Base-by-base conservation (phyloP, 2,329 filamentous ascomycete species). In the Alternaria incomplexa region DNA sequence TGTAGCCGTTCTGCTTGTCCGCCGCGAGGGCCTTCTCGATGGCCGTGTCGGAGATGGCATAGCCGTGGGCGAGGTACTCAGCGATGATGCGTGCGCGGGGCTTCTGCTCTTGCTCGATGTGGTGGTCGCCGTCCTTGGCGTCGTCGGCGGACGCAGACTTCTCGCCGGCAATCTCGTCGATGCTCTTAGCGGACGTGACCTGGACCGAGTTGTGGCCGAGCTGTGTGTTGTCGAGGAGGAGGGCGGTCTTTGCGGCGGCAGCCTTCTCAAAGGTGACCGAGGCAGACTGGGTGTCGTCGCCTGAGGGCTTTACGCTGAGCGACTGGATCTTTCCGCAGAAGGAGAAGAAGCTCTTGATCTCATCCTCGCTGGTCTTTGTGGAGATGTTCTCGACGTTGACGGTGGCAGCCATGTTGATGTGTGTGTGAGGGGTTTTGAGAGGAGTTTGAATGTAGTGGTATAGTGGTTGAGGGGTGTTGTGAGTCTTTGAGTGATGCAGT, bases 241-340 rank as follows among this genome's bases (percentile, higher is more conserved):
- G 91, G 25, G 96, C 96, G 22, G 96, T 99, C 86, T 97, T 97
- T 63, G 95, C 94, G 54, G 96, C 96, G 13, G 95, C 96, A 80
- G 95, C 90, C 85, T 97, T 97, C 83, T 98, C 96, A 77, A 99
- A 99, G 56, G 90, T 94, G 67, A 99, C 94, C n/a, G 90, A 92
- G 61, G 96, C 96, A 53, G 90, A 90, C 83, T 97, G 93, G 70
- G 87, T 85, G 70, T 90, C 87, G 75, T 88, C 88, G 57, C 82
- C 63, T 43, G 81, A 84, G 54, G 89, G 82, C 26, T 89, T 92
- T 76, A 97, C 87, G 62, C 93, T 90, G 80, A 99, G 87, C 73
- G 88, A 87, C 71, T 89, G 90, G 81, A 99, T 97, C 86, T 97
- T 98, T 81, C 96, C 96, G 48, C 88, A 90, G 82, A 98, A 98